A percentile compares a stretch with the other conserved stretches of the same genome.
Conservation (phyloP, 306 rosid species). For the Vigna reflexopilosa region DNA sequence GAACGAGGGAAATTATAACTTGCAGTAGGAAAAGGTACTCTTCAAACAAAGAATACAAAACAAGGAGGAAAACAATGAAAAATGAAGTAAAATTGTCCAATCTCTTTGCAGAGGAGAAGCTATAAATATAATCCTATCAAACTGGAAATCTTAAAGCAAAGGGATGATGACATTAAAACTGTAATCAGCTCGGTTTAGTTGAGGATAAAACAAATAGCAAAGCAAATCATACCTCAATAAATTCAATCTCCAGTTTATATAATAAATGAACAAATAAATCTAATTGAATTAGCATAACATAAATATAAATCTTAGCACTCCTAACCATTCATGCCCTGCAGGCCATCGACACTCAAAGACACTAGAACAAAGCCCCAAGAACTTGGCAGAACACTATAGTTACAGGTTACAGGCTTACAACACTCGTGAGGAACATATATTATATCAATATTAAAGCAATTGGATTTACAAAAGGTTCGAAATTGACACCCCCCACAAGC, state of each 20-base stretch:
- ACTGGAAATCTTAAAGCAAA: not conserved
- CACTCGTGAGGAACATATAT: slow-evolving; percentile 10
- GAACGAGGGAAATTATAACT: not conserved
- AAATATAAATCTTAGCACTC: not conserved
- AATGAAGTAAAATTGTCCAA: not conserved
- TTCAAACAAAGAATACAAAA: too few species aligned
- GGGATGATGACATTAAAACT: not conserved
- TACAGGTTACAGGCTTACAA: slow-evolving; percentile 21
- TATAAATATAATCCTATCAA: not conserved
- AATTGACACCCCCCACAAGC: slow-evolving; percentile 26
- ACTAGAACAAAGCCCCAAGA: not conserved
- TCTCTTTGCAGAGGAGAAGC: not conserved
- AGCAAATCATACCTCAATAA: not conserved
- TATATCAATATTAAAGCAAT: slow-evolving; percentile 27
- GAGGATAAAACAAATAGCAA: slow-evolving; percentile 2
- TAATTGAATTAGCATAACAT: not conserved
- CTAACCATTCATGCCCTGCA: not conserved
- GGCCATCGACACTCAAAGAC: not conserved
- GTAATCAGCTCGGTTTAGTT: slow-evolving; percentile 4
- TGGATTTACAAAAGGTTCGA: not conserved
- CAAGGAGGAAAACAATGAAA: too few species aligned
- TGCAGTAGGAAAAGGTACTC: not conserved
- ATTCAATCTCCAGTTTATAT: not conserved
- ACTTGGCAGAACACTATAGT: not conserved
- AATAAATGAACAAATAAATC: not conserved